Base-by-base conservation (phyloP, 768 basidiomycete species). In the Pleurotus djamor region DNA sequence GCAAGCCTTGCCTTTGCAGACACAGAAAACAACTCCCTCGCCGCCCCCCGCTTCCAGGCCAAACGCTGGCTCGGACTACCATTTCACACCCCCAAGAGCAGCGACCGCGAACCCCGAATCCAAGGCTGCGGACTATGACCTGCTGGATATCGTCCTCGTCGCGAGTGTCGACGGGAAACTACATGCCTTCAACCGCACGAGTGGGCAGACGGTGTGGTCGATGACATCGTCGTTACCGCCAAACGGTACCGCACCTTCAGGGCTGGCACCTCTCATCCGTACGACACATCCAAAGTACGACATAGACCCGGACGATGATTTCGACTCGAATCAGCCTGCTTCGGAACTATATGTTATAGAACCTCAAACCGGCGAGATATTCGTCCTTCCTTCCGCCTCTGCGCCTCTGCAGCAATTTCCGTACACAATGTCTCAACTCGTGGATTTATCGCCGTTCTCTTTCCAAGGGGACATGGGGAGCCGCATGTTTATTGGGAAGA, bases 111-210 rank as follows among this genome's bases (percentile, higher is more conserved):
- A 56, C 28, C 54, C 54, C 37, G 54, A 56, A 17, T 21, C 54
- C 14, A 56, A 21, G 13, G 54, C 54, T 56, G 54, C 54, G 54
- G 54, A 56, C 59, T 77, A 86, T 16, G 81, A 88, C 52, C 75
- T 96, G 9, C 72, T 94, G 60, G 90, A 96, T 66, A 83, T 92
- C 57, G 90, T 97, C 32, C 84, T 99, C 14, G 83, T 96, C 9
- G 92, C 95, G 1, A 94, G 94, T 5, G 87, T 99, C 32, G 96
- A 98, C 73, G 96, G 96, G 28, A 93, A 88, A 59, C 87, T 99
- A 36, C 96, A 98, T 76, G 97, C 94, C 0, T 79, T 98, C 63
- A 94, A 96, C 68, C 79, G 96, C 61, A 87, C 89, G 0, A 88
- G 89, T 0, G 96, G 96, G 0, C 82, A 83, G 13, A 79, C 84